Percentiles rank a stretch among this genome's conserved stretches.
phyloP scores from a whole-genome alignment of 1,284 basidiomycete species.

The Peniophora sp. region DNA sequence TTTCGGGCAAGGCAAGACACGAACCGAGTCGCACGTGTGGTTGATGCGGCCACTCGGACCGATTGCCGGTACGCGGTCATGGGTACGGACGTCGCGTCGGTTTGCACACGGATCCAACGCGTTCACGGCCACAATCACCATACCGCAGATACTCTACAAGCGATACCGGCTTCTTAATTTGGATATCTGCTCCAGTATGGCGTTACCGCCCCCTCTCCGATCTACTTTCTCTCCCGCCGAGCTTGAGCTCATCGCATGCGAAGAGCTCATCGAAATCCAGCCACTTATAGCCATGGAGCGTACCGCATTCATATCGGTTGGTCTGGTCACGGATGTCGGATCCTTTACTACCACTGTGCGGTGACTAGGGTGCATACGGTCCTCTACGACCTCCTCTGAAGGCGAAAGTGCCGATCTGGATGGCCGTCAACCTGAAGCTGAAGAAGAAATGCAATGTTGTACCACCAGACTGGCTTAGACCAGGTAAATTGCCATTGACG shows the following conservation, averaged over 20 bases:
- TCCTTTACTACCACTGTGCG: neutral
- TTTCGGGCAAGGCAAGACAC: no score
- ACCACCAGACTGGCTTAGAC: constrained; percentile 81
- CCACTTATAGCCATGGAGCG: constrained; percentile 84
- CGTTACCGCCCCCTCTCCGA: constrained; percentile 45
- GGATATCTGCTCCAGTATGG: constrained; percentile 34
- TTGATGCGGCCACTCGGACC: no score
- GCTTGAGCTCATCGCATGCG: constrained; percentile 79
- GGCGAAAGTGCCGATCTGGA: constrained; percentile 85
- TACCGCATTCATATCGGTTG: constrained; percentile 82
- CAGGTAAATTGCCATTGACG: constrained; percentile 46
- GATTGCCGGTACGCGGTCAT: neutral
- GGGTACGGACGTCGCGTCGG: no score
- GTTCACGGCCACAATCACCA: no score
- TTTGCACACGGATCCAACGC: no score
- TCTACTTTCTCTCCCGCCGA: constrained; percentile 69
- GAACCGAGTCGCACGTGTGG: no score
- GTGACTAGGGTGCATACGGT: constrained; percentile 77
- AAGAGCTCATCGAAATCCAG: constrained; percentile 75
- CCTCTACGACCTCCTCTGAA: constrained; percentile 86
- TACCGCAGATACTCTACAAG: no score
- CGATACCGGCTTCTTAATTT: constrained; percentile 2
- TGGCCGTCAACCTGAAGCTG: constrained; percentile 86
- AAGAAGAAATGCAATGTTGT: constrained; percentile 93
- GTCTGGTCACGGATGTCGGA: constrained; percentile 4